Conservation (phyloP, 2,329 filamentous ascomycete species). For the Fusarium irregulare region DNA sequence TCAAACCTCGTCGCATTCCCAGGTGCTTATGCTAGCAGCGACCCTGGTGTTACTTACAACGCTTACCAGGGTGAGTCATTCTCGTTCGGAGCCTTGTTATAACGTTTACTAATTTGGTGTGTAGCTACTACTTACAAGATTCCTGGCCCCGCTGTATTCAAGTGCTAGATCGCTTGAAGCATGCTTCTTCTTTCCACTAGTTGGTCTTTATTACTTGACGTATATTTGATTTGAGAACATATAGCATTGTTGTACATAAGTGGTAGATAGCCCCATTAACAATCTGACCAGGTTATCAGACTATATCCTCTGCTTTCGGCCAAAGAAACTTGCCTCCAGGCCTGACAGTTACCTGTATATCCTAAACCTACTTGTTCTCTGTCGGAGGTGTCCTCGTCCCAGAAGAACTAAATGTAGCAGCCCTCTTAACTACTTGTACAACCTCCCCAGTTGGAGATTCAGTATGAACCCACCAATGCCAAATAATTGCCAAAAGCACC, state of each 20-base stretch:
- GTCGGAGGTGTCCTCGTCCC: slow-evolving; percentile 20
- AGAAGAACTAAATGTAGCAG: slow-evolving; percentile 36
- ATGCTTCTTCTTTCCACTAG: slow-evolving; percentile 13
- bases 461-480: slow-evolving; percentile 47
- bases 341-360: background rate
- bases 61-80: slow-evolving; percentile 57
- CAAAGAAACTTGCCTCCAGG: background rate
- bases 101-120: background rate
- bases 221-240: slow-evolving; percentile 8
- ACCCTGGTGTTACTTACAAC: slow-evolving; percentile 65
- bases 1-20: slow-evolving; percentile 62
- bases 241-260: slow-evolving; percentile 8
- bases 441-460: slow-evolving; percentile 39
- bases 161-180: slow-evolving; percentile 50
- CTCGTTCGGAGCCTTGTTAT: background rate
- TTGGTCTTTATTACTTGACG: slow-evolving; percentile 14
- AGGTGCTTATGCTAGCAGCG: slow-evolving; percentile 62
- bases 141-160: slow-evolving; percentile 61
- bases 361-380: background rate
- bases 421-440: slow-evolving; percentile 36
- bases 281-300: slow-evolving; percentile 1
- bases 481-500: slow-evolving; percentile 40
- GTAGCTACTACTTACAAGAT: slow-evolving; percentile 57
- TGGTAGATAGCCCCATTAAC: slow-evolving; percentile 14
- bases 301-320: background rate